Percentiles rank a stretch among this genome's conserved stretches.
These are phyloP conservation scores for Digitaria exilis DNA, from an alignment of 202 grass and related monocot species.

Conservation along the genomic window DNA sequence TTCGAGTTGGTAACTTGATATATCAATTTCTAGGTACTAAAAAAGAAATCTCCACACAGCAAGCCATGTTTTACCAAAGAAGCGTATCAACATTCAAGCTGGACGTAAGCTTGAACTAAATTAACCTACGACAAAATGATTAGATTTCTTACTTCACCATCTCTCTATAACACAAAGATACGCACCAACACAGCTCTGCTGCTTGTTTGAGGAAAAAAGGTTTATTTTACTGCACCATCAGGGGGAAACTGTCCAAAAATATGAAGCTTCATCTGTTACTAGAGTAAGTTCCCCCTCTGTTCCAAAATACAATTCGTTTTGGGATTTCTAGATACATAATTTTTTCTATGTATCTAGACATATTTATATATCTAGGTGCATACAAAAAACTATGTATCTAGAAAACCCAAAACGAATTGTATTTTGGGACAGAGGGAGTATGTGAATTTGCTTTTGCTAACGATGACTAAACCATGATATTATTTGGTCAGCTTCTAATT, in stretches of 20 bases:
- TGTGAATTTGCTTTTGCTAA: conserved; percentile 9
- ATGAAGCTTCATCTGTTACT: conserved; percentile 17
- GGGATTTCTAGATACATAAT: too few relatives aligned
- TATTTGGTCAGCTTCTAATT: neutral
- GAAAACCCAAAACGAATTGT: too few relatives aligned
- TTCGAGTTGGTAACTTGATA: too few relatives aligned
- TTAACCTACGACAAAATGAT: neutral
- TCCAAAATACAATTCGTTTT: too few relatives aligned
- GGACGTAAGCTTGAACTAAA: conserved; percentile 1
- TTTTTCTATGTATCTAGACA: too few relatives aligned
- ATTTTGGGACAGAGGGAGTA: too few relatives aligned
- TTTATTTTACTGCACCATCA: neutral
- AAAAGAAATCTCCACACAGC: neutral
- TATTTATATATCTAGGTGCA: too few relatives aligned
- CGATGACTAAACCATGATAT: conserved; percentile 5
- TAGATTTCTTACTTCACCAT: conserved; percentile 6
- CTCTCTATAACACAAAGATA: neutral
- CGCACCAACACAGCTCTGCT: too few relatives aligned
- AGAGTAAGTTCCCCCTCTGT: neutral
- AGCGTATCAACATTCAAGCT: conserved; percentile 1
- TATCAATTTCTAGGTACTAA: neutral
- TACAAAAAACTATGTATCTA: too few relatives aligned
- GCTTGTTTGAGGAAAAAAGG: neutral
- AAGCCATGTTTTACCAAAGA: neutral
- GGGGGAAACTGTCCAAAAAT: neutral